These are phyloP conservation scores for Skeletonema potamos DNA, from an alignment of 108 stramenopile genomes.

Conservation along the genomic window DNA sequence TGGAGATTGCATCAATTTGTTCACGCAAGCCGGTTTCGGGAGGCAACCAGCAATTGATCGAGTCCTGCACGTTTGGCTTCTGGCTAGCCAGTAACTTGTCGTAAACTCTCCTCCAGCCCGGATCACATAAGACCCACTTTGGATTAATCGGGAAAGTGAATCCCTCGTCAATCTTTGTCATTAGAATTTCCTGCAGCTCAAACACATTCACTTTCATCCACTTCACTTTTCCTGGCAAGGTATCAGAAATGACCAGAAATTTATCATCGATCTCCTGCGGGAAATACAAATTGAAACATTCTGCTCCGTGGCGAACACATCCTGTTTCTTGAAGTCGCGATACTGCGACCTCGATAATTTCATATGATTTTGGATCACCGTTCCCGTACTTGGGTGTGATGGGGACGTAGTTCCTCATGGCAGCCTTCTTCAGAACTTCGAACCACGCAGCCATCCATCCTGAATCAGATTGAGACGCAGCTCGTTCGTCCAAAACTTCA, in stretches of 20 bases:
- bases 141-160: conserved; percentile 65
- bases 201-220: conserved; percentile 50
- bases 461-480: conserved; percentile 29
- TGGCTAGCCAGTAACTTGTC: conserved; percentile 55
- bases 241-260: conserved; percentile 54
- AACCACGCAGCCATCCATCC: conserved; percentile 49
- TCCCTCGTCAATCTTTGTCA: conserved; percentile 52
- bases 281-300: conserved; percentile 70
- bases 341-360: conserved; percentile 54
- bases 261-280: conserved; percentile 64
- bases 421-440: conserved; percentile 44
- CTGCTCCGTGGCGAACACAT: conserved; percentile 65
- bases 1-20: conserved; percentile 56
- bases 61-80: conserved; percentile 46
- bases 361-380: conserved; percentile 54
- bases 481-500: conserved; percentile 29
- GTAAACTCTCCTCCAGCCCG: conserved; percentile 71
- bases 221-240: conserved; percentile 33
- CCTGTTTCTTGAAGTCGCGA: conserved; percentile 40
- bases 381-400: conserved; percentile 55
- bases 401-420: conserved; percentile 41
- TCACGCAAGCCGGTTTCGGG: conserved; percentile 53
- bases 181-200: conserved; percentile 49
- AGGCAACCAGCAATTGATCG: conserved; percentile 63
- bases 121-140: conserved; percentile 71